phyloP scores from a whole-genome alignment of 371 early-diverging fungal genomes.

The Mucor lusitanicus region DNA sequence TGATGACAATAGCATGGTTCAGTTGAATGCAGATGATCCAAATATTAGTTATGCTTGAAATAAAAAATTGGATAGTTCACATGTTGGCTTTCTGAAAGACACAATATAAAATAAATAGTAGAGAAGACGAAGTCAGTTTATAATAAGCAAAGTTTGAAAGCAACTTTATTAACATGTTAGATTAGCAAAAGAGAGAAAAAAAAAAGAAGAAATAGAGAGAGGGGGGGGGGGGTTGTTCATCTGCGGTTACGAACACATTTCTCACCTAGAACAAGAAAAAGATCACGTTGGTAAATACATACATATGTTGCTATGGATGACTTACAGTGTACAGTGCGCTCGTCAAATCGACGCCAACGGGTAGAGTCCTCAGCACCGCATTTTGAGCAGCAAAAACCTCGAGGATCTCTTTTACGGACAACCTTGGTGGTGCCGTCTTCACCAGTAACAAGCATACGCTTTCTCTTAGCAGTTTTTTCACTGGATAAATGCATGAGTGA shows the following conservation, averaged over 20 bases:
- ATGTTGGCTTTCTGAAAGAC: too few relatives aligned
- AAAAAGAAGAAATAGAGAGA: neutral
- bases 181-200: neutral
- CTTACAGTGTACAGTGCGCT: neutral
- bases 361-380: slow-evolving; percentile 16
- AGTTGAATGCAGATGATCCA: too few relatives aligned
- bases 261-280: neutral
- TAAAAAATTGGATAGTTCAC: too few relatives aligned
- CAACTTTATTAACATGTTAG: neutral
- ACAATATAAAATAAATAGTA: too few relatives aligned
- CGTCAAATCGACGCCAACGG: slow-evolving; percentile 23
- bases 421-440: slow-evolving; percentile 18
- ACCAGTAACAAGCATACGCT: slow-evolving; percentile 21
- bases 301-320: neutral
- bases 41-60: too few relatives aligned
- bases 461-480: slow-evolving; percentile 19
- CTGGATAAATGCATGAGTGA: slow-evolving; percentile 1
- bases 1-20: too few relatives aligned
- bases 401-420: slow-evolving; percentile 16
- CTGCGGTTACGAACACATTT: neutral
- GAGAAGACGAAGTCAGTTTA: too few relatives aligned
- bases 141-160: neutral
- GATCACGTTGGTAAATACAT: neutral
- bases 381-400: slow-evolving; percentile 2
- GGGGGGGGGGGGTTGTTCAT: neutral